phyloP scores from a whole-genome alignment of 2,329 filamentous ascomycete species.

The Sporothrix pseudoabietina region DNA sequence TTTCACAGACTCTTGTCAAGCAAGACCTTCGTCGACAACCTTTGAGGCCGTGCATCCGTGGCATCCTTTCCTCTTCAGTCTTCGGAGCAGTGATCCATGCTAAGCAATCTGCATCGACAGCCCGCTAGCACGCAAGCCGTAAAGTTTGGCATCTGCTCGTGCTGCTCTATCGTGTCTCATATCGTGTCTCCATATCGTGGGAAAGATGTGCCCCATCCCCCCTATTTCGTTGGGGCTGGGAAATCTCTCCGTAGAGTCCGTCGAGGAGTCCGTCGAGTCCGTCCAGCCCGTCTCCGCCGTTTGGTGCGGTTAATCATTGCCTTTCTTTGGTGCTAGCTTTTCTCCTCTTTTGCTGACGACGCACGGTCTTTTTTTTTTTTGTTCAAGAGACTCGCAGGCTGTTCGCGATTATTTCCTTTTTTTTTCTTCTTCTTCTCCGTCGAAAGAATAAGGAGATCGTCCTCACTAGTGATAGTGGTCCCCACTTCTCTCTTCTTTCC shows the following conservation, averaged over 20 bases:
- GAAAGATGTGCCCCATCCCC: not conserved
- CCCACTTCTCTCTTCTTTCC: not conserved
- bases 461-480: not conserved
- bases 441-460: not conserved
- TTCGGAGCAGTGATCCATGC: not conserved
- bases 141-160: not conserved
- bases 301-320: not conserved
- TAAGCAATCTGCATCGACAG: conserved; percentile 20
- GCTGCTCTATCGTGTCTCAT: not conserved
- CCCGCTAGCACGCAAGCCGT: not conserved
- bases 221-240: not conserved
- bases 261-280: not conserved
- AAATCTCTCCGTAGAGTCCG: not conserved
- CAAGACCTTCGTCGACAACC: not conserved
- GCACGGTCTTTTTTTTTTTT: conserved; percentile 27
- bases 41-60: not conserved
- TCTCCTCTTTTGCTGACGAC: conserved; percentile 25
- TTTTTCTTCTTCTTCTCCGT: conserved; percentile 7
- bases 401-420: not conserved
- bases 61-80: not conserved
- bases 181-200: not conserved
- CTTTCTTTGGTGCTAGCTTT: not conserved
- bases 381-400: not conserved
- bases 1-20: not conserved
- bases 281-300: not conserved